Conservation (phyloP, 768 basidiomycete genomes). For the Termitomyces sp. region DNA sequence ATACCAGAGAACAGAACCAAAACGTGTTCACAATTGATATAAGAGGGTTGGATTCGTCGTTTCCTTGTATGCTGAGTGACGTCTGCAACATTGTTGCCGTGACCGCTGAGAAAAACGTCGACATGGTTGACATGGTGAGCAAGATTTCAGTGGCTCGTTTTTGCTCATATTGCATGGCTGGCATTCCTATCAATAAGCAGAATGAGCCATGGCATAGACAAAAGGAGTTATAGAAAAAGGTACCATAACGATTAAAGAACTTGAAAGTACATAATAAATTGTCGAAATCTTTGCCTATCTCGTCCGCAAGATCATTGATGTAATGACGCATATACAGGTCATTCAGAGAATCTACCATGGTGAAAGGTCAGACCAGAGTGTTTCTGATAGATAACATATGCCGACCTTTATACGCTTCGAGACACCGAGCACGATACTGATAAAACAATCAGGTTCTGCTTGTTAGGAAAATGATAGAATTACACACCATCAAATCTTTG, state of each 20-base stretch:
- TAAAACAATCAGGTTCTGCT: neutral
- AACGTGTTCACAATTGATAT: slow-evolving; percentile 18
- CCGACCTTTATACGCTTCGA: slow-evolving; percentile 7
- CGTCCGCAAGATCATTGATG: slow-evolving; percentile 13
- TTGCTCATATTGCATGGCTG: slow-evolving; percentile 19
- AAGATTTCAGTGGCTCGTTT: slow-evolving; percentile 10
- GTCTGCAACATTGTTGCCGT: slow-evolving; percentile 21
- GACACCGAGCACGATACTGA: slow-evolving; percentile 14
- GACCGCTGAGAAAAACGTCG: slow-evolving; percentile 28
- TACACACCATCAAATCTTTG: slow-evolving; percentile 10
- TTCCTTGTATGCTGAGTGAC: slow-evolving; percentile 3
- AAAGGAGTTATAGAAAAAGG: neutral
- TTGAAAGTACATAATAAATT: slow-evolving; percentile 7
- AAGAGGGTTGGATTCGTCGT: neutral
- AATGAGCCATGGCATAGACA: neutral
- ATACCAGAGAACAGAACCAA: slow-evolving; percentile 21
- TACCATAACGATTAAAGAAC: slow-evolving; percentile 17
- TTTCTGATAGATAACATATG: neutral
- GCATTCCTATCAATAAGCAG: slow-evolving; percentile 11
- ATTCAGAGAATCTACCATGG: slow-evolving; percentile 1
- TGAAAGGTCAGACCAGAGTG: neutral
- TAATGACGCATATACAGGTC: slow-evolving; percentile 8
- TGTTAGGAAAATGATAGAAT: neutral
- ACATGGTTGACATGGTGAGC: slow-evolving; percentile 15
- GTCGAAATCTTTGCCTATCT: slow-evolving; percentile 10